Base-by-base conservation (phyloP, 768 basidiomycete genomes). In the Pisolithus orientalis region DNA sequence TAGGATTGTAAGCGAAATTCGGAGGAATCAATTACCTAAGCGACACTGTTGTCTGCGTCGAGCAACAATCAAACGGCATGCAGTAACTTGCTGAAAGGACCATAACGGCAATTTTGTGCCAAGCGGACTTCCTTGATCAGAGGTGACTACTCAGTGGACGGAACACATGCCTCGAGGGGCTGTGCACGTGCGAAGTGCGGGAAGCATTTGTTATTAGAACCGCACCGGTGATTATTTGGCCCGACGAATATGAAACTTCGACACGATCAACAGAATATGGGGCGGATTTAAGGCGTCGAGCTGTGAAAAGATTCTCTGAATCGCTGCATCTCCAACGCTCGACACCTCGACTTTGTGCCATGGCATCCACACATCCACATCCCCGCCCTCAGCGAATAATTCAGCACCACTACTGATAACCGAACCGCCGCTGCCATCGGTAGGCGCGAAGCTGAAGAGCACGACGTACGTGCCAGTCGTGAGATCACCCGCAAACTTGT, bases 281-380 rank as follows among this genome's bases (percentile, higher is more conserved):
- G 66, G 66, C 0, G 66, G 64, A 46, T 58, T 68, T 49, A 68
- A 55, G 50, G 50, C 48, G 34, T 67, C 65, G 1, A 69, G 54
- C 54, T 56, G 38, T 38, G 50, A 53, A 51, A 66, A 49, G 52
- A 53, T 55, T 32, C 49, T 55, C 55, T 57, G 56, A 5, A 64
- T 47, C 13, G 46, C 52, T 11, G 44, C 48, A 17, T 59, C 49
- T 21, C 44, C 49, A 5, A 59, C 55, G 6, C 59, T 53, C 1
- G 54, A 50, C 10, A 73, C 39, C 2, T 64, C 57, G 39, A 76
- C 58, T 45, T 72, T 72, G 3, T 75, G 70, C 78, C 78, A 83
- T 4, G 82, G 81, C 37, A 68, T 60, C 77, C 80, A 82, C 6
- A 76, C 66, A 42, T 69, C 65, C 11, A 80, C 63, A 2, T 74